Evolutionary conservation across 2,329 filamentous ascomycete genomes (phyloP).

Genomic region (Chaetomiaceae sp.): DNA sequence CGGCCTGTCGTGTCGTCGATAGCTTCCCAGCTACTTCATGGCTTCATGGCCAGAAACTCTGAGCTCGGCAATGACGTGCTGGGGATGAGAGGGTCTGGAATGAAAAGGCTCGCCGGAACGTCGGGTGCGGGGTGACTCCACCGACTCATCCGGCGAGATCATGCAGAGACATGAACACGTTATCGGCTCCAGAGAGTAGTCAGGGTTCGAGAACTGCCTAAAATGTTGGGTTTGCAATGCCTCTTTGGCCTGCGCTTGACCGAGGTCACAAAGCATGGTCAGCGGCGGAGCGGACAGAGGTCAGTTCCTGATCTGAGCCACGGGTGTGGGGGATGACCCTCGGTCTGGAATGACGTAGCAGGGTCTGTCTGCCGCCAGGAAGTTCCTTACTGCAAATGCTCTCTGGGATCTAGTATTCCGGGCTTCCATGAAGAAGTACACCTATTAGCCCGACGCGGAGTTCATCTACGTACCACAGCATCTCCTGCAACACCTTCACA

Average conservation of each 20-base stretch:
- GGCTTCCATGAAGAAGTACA: too few species aligned
- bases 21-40: too few species aligned
- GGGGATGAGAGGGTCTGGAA: too few species aligned
- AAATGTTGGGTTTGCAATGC: too few species aligned
- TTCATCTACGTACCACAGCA: neutral
- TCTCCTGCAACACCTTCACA: neutral
- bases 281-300: conserved; percentile 4
- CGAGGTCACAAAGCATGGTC: conserved; percentile 11
- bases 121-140: neutral
- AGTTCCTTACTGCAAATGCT: too few species aligned
- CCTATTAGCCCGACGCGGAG: too few species aligned
- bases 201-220: too few species aligned
- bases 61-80: too few species aligned
- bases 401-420: too few species aligned
- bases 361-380: neutral
- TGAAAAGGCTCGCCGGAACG: neutral
- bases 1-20: too few species aligned
- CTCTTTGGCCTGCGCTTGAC: neutral
- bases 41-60: too few species aligned
- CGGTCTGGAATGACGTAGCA: conserved; percentile 13
- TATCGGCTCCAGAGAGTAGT: neutral
- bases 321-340: conserved; percentile 1
- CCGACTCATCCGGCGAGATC: conserved; percentile 13
- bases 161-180: neutral
- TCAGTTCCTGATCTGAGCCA: conserved; percentile 4